These are phyloP conservation scores for Pichia deserticola DNA, from an alignment of 805 yeast species.

Conservation along the genomic window DNA sequence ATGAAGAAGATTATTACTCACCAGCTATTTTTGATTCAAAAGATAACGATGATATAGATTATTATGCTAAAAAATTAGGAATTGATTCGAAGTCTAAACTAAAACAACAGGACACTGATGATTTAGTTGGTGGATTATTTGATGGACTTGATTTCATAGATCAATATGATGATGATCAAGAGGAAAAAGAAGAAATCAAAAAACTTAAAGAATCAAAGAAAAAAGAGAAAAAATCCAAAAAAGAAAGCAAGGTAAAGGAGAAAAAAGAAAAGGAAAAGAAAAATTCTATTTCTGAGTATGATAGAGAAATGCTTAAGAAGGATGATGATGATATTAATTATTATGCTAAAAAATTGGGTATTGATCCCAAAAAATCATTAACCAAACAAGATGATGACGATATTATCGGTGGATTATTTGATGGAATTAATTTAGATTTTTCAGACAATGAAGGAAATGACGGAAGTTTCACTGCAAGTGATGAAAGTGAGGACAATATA, in stretches of 20 bases:
- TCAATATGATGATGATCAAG: conserved; percentile 9
- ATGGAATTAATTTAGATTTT: conserved; percentile 52
- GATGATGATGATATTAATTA: conserved; percentile 78
- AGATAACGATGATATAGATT: conserved; percentile 74
- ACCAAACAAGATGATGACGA: conserved; percentile 60
- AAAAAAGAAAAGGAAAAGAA: neutral
- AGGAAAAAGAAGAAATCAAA: conserved; percentile 4
- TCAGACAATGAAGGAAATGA: neutral
- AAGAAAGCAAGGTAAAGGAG: conserved; percentile 5
- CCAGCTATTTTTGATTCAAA: conserved; percentile 1
- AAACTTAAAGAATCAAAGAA: conserved; percentile 5
- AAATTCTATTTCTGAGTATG: conserved; percentile 32
- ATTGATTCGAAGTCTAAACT: conserved; percentile 48
- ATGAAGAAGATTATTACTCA: conserved; percentile 13
- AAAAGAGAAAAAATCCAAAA: neutral
- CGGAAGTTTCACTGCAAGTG: neutral
- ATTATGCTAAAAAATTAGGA: conserved; percentile 78
- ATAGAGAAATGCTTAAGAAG: conserved; percentile 39
- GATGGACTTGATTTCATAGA: conserved; percentile 57
- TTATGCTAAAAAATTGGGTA: conserved; percentile 76
- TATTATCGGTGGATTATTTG: conserved; percentile 71
- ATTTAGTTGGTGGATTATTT: conserved; percentile 69
- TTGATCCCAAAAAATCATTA: conserved; percentile 49
- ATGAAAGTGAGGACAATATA: conserved; percentile 13
- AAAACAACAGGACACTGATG: conserved; percentile 53